Conservation (phyloP, 2,329 filamentous ascomycete species). For the Erysiphe neolycopersici region DNA sequence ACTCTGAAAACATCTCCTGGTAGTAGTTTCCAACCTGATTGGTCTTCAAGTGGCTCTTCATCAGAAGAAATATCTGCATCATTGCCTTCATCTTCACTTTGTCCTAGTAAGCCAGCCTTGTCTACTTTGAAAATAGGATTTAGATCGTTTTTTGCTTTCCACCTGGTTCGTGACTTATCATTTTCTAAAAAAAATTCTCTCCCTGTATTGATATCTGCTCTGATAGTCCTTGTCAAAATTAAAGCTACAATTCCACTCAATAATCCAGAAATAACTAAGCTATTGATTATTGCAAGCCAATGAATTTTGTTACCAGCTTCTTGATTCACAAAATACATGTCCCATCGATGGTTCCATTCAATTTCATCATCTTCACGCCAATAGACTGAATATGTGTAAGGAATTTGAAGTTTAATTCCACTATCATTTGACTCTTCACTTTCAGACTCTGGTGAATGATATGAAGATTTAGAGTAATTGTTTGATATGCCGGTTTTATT, state of each 20-base stretch:
- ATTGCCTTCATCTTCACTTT: slow-evolving; percentile 23
- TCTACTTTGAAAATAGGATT: slow-evolving; percentile 20
- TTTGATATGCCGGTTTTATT: slow-evolving; percentile 28
- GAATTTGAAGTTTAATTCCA: slow-evolving; percentile 40
- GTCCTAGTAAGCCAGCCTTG: slow-evolving; percentile 34
- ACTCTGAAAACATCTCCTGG: slow-evolving; percentile 71
- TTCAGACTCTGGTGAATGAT: slow-evolving; percentile 25
- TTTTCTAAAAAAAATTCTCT: slow-evolving; percentile 40
- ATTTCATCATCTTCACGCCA: slow-evolving; percentile 59
- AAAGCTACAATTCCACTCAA: slow-evolving; percentile 57
- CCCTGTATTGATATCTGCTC: slow-evolving; percentile 51
- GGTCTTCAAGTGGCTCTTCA: slow-evolving; percentile 50
- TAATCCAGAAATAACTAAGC: slow-evolving; percentile 54
- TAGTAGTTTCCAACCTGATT: slow-evolving; percentile 68
- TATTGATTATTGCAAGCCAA: slow-evolving; percentile 75
- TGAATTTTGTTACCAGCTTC: slow-evolving; percentile 59
- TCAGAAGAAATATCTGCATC: slow-evolving; percentile 32
- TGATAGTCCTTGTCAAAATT: slow-evolving; percentile 53
- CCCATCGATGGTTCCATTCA: slow-evolving; percentile 69
- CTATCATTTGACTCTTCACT: slow-evolving; percentile 27
- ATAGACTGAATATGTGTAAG: slow-evolving; percentile 75
- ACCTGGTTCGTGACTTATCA: slow-evolving; percentile 29
- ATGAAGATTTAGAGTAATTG: slow-evolving; percentile 31
- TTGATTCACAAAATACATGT: slow-evolving; percentile 72
- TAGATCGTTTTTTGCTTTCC: slow-evolving; percentile 18